phyloP scores from a whole-genome alignment of 352 stramenopile genomes.

The Blastocystis sp. region DNA sequence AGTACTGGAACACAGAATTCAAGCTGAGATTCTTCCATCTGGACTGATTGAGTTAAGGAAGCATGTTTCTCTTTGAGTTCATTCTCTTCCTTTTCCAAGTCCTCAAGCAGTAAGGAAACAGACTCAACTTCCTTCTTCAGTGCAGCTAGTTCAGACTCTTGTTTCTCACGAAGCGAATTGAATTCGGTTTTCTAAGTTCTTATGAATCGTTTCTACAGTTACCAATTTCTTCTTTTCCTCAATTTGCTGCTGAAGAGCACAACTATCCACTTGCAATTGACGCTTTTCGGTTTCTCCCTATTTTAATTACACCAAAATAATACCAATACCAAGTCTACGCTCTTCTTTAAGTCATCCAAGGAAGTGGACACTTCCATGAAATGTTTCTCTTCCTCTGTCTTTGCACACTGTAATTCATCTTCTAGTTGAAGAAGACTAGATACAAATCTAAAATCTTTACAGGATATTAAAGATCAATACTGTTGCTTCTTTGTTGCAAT shows the following conservation, averaged over 20 bases:
- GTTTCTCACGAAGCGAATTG: too few species aligned
- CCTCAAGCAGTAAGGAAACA: too few species aligned
- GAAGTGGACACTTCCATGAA: not conserved
- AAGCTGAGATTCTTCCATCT: too few species aligned
- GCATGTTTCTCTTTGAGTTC: not conserved
- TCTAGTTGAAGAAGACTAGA: not conserved
- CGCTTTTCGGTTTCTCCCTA: conserved; percentile 6
- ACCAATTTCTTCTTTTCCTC: not conserved
- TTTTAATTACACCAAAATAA: not conserved
- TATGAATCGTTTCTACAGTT: not conserved
- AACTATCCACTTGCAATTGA: not conserved
- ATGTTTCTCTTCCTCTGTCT: not conserved
- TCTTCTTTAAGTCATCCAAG: conserved; percentile 16
- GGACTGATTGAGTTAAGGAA: too few species aligned
- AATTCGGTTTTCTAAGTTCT: not conserved
- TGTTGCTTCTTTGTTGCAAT: conserved; percentile 26
- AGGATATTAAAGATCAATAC: not conserved
- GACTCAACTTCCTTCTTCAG: not conserved
- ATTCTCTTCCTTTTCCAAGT: not conserved
- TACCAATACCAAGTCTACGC: not conserved
- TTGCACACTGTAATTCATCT: conserved; percentile 1
- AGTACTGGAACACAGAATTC: too few species aligned
- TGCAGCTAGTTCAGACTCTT: not conserved
- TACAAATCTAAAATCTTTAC: conserved; percentile 13
- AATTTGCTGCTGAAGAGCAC: not conserved